A percentile compares a stretch with the other conserved stretches of the same genome.
Evolutionary conservation across 2,329 filamentous ascomycete species (phyloP).

Genomic region (Cladosporium sp.): DNA sequence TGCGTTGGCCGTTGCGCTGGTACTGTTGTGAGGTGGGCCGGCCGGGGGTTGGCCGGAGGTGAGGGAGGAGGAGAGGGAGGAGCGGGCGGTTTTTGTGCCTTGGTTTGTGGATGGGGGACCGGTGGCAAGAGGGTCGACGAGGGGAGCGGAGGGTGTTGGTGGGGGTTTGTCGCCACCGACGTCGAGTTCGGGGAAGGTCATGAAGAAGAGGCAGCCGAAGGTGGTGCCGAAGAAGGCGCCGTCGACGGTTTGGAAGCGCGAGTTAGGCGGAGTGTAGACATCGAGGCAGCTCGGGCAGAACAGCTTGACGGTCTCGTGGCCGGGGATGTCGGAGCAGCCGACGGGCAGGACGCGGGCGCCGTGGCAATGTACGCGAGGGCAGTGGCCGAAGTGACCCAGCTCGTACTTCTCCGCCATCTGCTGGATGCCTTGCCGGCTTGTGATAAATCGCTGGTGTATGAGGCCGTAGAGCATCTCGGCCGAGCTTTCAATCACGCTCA

Average conservation of each 20-base stretch:
- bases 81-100: slow-evolving; percentile 21
- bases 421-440: slow-evolving; percentile 90
- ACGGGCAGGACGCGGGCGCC: slow-evolving; percentile 87
- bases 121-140: slow-evolving; percentile 10
- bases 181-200: slow-evolving; percentile 96
- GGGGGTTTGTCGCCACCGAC: slow-evolving; percentile 46
- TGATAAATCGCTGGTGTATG: slow-evolving; percentile 98
- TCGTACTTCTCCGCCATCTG: slow-evolving; percentile 99
- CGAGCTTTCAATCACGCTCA: slow-evolving; percentile 92
- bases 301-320: slow-evolving; percentile 95
- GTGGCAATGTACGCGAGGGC: slow-evolving; percentile 90
- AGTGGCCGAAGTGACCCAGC: slow-evolving; percentile 89
- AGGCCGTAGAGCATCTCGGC: slow-evolving; percentile 98
- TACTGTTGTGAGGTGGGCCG: slow-evolving; percentile 3
- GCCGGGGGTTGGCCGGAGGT: slow-evolving; percentile 26
- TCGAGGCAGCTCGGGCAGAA: slow-evolving; percentile 97
- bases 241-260: slow-evolving; percentile 93
- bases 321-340: slow-evolving; percentile 87
- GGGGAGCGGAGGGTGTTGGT: slow-evolving; percentile 13
- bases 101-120: slow-evolving; percentile 9
- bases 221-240: slow-evolving; percentile 98
- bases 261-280: slow-evolving; percentile 95
- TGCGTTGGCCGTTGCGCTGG: slow-evolving; percentile 8
- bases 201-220: slow-evolving; percentile 93
- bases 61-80: slow-evolving; percentile 27